Conservation (phyloP, 768 basidiomycete genomes). For the Pleurotus platypus region DNA sequence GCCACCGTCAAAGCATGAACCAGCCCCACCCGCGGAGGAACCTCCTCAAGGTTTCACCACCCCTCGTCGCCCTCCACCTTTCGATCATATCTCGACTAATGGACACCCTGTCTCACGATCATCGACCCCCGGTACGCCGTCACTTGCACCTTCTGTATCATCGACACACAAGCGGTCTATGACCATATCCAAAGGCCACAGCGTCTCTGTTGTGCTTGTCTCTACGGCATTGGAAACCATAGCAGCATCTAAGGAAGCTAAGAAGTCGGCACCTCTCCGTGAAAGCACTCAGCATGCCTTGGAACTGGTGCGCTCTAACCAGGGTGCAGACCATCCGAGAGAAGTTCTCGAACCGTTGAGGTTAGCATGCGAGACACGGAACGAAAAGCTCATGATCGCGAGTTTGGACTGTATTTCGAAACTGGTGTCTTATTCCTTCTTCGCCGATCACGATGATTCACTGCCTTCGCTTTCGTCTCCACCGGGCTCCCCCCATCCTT, state of each 20-base stretch:
- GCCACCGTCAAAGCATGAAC: not conserved
- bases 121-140: conserved; percentile 7
- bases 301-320: conserved; percentile 74
- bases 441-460: conserved; percentile 56
- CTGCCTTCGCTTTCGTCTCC: conserved; percentile 56
- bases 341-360: conserved; percentile 96
- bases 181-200: conserved; percentile 65
- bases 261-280: conserved; percentile 73
- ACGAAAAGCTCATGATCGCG: conserved; percentile 92
- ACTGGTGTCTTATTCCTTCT: conserved; percentile 96
- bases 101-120: conserved; percentile 5
- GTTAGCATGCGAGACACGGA: conserved; percentile 92
- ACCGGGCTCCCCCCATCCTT: conserved; percentile 65
- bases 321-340: conserved; percentile 72
- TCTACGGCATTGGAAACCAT: conserved; percentile 85
- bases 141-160: conserved; percentile 11
- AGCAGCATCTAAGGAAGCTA: conserved; percentile 84
- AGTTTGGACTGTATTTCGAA: conserved; percentile 98
- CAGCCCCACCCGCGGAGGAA: not conserved
- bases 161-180: conserved; percentile 50
- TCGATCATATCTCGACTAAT: conserved; percentile 3
- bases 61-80: not conserved
- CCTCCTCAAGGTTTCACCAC: not conserved
- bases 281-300: conserved; percentile 80
- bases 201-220: conserved; percentile 77